Evolutionary conservation across 331 rosid species (phyloP), one percentile per base, ranked within the genome.

Genomic region (Malus hybrid): DNA sequence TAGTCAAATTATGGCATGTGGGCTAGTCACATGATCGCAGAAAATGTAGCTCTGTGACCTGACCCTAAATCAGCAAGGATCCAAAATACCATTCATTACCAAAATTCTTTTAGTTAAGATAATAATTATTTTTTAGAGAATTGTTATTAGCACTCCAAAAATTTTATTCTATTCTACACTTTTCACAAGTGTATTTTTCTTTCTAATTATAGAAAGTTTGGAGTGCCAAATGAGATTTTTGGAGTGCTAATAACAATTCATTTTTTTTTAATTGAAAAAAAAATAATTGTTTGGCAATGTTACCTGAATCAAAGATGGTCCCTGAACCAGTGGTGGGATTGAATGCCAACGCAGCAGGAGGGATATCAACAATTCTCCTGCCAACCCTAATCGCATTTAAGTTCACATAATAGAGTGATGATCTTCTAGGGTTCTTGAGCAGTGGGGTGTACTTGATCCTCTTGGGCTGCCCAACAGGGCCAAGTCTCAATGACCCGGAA

Each of bases 301-400:
- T 88, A 93, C 99, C 99, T 0, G 99, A 95, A 76, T 95, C 99
- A 10, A 95, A 78, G 70, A 95, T 73, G 56, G 97, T 95, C 22
- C 99, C 99, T 1, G 96, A 82, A 1, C 99, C 98, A 12, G 99
- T 92, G 65, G 78, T 77, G 10, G 98, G 86, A 76, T 95, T 84
- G 84, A 92, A 95, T 0, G 97, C 96, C 77, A 95, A 65, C 0
- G 96, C 98, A 1, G 66, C 70, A 0, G 96, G 93, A 5, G 99
- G 99, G 64, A 95, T 87, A 27, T 90, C 87, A 1, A 95, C 98
- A 22, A 84, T 29, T 81, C 34, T 79, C 78, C 93, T 68, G 20
- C 99, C 99, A 65, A 95, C 99, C 78, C 81, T 85, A 46, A 95
- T 82, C 1, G 88, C 93, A 29, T 76, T 59, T 34, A 95, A 48